Percentiles rank a stretch among this genome's conserved stretches.
Evolutionary conservation across 1,284 basidiomycete genomes (phyloP).

Genomic region (Peniophora sp.): DNA sequence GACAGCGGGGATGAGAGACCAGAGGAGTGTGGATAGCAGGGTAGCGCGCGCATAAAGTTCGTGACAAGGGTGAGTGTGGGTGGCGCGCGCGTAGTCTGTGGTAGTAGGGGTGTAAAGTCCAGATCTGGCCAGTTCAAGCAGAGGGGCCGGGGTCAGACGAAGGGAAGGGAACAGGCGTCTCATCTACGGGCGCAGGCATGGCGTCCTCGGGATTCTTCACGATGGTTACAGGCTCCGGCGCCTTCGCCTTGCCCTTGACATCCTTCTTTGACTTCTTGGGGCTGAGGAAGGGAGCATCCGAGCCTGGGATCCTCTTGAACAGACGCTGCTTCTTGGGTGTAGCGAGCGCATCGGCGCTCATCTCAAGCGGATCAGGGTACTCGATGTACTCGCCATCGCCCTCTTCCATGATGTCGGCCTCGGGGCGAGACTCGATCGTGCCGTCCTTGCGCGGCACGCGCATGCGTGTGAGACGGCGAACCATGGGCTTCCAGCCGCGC

Average conservation of each 20-base stretch:
- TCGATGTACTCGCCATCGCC: not conserved
- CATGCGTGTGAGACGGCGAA: not conserved
- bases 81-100: no score
- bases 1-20: no score
- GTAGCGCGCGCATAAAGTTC: no score
- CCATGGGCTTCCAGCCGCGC: not conserved
- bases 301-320: not conserved
- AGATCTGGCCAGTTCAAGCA: no score
- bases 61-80: no score
- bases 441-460: not conserved
- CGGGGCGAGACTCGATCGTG: not conserved
- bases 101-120: no score
- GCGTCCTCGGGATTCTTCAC: no score
- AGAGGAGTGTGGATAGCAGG: no score
- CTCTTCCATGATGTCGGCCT: not conserved
- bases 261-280: not conserved
- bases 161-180: no score
- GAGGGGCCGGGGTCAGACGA: no score
- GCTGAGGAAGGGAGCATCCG: not conserved
- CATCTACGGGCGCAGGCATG: no score
- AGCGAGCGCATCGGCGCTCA: not conserved
- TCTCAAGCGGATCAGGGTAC: not conserved
- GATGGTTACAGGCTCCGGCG: not conserved
- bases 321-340: not conserved
- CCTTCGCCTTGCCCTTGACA: not conserved